Conservation (phyloP, 2,329 filamentous ascomycete species). For the Microcyclospora tardicrescens region DNA sequence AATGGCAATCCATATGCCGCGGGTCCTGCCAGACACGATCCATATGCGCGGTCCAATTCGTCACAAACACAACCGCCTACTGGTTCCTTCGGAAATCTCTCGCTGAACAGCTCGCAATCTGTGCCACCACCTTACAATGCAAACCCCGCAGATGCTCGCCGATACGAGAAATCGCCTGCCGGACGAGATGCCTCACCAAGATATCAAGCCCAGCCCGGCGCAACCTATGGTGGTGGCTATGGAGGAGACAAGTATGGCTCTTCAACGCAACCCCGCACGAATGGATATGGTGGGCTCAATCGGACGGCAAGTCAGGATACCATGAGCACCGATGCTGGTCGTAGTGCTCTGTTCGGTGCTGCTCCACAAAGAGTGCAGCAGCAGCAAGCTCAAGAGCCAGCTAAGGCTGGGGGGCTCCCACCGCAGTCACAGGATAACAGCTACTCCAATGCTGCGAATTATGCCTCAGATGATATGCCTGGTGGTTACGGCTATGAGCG, state of each 20-base stretch:
- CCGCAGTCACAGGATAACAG: conserved; percentile 12
- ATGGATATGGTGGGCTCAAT: conserved; percentile 41
- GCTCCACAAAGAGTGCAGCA: conserved; percentile 39
- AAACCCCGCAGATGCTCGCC: conserved; percentile 15
- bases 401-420: conserved; percentile 1
- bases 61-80: conserved; percentile 18
- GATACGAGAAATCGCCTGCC: conserved; percentile 33
- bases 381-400: conserved; percentile 30
- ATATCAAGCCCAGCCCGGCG: conserved; percentile 17
- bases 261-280: conserved; percentile 9
- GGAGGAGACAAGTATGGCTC: conserved; percentile 40
- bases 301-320: conserved; percentile 37
- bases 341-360: conserved; percentile 53
- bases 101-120: conserved; percentile 11
- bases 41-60: conserved; percentile 14
- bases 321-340: conserved; percentile 39
- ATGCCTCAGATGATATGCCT: conserved; percentile 5
- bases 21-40: conserved; percentile 11
- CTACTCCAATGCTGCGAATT: conserved; percentile 19
- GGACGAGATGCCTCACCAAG: conserved; percentile 20
- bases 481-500: conserved; percentile 31
- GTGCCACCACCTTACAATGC: conserved; percentile 25
- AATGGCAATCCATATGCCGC: conserved; percentile 22
- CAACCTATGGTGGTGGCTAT: conserved; percentile 35
- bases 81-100: conserved; percentile 18